Base-by-base conservation (phyloP, 805 yeast genomes). In the Starmerella floricola region DNA sequence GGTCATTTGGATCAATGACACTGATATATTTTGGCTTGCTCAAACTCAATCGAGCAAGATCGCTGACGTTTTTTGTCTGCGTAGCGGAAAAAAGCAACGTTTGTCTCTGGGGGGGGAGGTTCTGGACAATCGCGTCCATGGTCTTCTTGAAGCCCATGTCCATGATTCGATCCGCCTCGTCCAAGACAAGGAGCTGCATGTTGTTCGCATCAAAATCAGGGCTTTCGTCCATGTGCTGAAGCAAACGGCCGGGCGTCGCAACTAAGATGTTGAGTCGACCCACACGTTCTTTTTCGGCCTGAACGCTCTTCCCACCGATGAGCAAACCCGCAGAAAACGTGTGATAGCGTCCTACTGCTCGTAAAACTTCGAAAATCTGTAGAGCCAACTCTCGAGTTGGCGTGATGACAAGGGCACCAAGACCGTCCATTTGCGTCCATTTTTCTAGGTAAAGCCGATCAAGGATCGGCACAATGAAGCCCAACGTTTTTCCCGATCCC, bases 141-240 rank as follows among this genome's bases (percentile, higher is more conserved):
- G 91, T 80, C 53, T 74, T 74, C 57, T 77, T 78, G 68, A 86
- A 86, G 6, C 95, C 95, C 94, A 87, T 83, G 62, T 86, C 96
- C 53, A 86, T 65, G 54, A 91, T 83, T 51, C 95, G 67, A 57
- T 86, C 96, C 0, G 95, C 95, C 61, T 86, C 96, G 60, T 86
- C 96, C 40, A 86, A 62, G 2, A 86, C 86, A 34, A 86, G 63
- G 57, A 79, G 72, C 60, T 86, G 88, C 47, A 86, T 62, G 56
- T 82, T 83, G 18, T 76, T 66, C 8, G 79, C 64, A 53, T 79
- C 87, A 59, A 86, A 71, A 1, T 85, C 85, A 1, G 79, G 79
- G 6, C 94, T 77, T 58, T 87, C 93, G 58, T 87, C 94, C 73
- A 86, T 71, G 58, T 86, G 95, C 58, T 86, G 96, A 35, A 87